Evolutionary conservation across 139 green algal species (phyloP), one percentile per base, ranked within the genome.

Genomic region (Chlorella sp.): DNA sequence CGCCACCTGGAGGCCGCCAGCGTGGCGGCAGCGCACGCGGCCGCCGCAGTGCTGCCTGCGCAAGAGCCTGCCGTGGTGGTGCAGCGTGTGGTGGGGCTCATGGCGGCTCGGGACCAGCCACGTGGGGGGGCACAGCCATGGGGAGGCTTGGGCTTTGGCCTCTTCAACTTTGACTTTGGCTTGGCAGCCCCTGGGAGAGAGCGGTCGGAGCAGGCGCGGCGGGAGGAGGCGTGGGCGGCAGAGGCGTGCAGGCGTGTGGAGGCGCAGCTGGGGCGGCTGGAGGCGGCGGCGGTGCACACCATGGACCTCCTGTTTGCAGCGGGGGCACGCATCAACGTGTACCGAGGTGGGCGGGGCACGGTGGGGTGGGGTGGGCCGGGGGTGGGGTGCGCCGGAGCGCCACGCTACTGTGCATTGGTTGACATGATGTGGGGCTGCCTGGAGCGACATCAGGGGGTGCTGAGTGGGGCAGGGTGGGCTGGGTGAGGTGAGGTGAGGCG

Each of bases 251-350:
- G 1, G 75, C n/a, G n/a, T 9, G 16, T 48, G 34, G 30, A 42
- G 75, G 34, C 75, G 14, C 34, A 53, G 34, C 75, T 81, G 75
- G n/a, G 16, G 15, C 19, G 28, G 22, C 34, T 86, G 57, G 34
- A 39, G 57, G n/a, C 32, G 19, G 2, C 39, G 0, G 82, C 82
- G 21, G 60, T 86, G 57, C 12, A 0, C 12, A 75, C 76, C n/a
- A 86, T 86, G 82, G 82, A 86, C 60, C 60, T 76, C n/a, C 82
- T 86, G 82, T 28, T 48, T 26, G 60, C 4, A 36, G 82, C 82
- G 26, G 82, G 82, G 34, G n/a, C 30, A 1, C 57, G 82, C 60
- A 75, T 86, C 32, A 36, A 76, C 18, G 60, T 86, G n/a, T 86
- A 86, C 82, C 15, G n/a, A 11, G 82, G 82, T 86, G 80, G 14